phyloP scores from a whole-genome alignment of 805 yeast species.

The Tetrapisispora nanseiensis region DNA sequence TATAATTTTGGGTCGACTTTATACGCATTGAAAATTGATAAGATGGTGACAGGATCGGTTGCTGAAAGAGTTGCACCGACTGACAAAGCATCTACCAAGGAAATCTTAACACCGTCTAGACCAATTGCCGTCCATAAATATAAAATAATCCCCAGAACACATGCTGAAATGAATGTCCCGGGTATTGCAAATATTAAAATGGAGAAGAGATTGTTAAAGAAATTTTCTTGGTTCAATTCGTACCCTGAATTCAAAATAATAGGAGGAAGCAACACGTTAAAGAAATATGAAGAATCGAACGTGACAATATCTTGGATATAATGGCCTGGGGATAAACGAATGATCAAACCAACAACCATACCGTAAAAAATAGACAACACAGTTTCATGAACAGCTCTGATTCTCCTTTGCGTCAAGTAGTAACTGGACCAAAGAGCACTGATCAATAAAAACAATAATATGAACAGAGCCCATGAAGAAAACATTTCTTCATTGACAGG shows the following conservation, averaged over 20 bases:
- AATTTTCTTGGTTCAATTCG: constrained; percentile 91
- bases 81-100: constrained; percentile 94
- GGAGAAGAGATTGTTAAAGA: constrained; percentile 84
- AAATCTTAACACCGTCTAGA: constrained; percentile 74
- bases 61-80: constrained; percentile 98
- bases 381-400: constrained; percentile 95
- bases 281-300: constrained; percentile 87
- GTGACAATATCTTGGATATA: constrained; percentile 95
- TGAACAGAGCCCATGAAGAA: constrained; percentile 95
- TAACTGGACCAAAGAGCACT: constrained; percentile 93
- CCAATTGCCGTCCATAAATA: constrained; percentile 89
- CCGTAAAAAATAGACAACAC: constrained; percentile 94
- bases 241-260: constrained; percentile 94
- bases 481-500: constrained; percentile 93
- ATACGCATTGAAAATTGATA: constrained; percentile 93
- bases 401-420: constrained; percentile 80
- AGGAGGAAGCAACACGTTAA: constrained; percentile 90
- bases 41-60: constrained; percentile 95
- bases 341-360: constrained; percentile 86
- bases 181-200: constrained; percentile 92
- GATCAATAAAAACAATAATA: constrained; percentile 66
- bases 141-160: constrained; percentile 80
- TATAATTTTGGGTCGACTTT: constrained; percentile 96
- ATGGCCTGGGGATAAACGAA: constrained; percentile 89
- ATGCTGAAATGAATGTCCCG: constrained; percentile 87